Conservation (phyloP, 495 filamentous ascomycete species). For the Annulohypoxylon stygium region DNA sequence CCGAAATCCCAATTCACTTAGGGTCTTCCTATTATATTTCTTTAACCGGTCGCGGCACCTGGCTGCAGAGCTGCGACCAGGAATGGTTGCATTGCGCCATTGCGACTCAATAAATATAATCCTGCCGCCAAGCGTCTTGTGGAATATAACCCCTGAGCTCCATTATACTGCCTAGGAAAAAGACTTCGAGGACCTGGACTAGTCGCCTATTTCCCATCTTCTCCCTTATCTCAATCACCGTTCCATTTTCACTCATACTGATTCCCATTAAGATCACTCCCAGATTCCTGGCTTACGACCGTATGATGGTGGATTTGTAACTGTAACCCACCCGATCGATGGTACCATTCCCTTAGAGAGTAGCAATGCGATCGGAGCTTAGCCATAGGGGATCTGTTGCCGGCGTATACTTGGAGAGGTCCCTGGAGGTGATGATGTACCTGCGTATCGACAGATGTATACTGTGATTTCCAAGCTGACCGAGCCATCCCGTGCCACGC, state of each 20-base stretch:
- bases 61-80: conserved; percentile 34
- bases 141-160: conserved; percentile 30
- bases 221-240: background rate
- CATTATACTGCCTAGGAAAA: conserved; percentile 14
- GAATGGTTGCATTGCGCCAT: conserved; percentile 33
- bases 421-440: conserved; percentile 11
- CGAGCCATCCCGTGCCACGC: conserved; percentile 1
- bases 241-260: conserved; percentile 22
- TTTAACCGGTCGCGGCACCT: conserved; percentile 42
- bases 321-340: conserved; percentile 44
- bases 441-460: conserved; percentile 5
- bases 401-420: background rate
- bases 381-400: conserved; percentile 32
- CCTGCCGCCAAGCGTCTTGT: conserved; percentile 18
- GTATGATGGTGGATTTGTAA: conserved; percentile 26
- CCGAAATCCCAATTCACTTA: conserved; percentile 25
- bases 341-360: conserved; percentile 29
- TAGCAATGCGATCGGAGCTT: conserved; percentile 30
- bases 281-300: conserved; percentile 38
- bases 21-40: conserved; percentile 15
- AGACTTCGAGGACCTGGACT: conserved; percentile 5
- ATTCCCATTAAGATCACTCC: conserved; percentile 23
- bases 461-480: background rate
- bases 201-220: conserved; percentile 12
- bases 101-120: conserved; percentile 39